A percentile compares a stretch with the other conserved stretches of the same genome.
phyloP scores from a whole-genome alignment of 2,329 filamentous ascomycete genomes.

The Fusarium sp. region DNA sequence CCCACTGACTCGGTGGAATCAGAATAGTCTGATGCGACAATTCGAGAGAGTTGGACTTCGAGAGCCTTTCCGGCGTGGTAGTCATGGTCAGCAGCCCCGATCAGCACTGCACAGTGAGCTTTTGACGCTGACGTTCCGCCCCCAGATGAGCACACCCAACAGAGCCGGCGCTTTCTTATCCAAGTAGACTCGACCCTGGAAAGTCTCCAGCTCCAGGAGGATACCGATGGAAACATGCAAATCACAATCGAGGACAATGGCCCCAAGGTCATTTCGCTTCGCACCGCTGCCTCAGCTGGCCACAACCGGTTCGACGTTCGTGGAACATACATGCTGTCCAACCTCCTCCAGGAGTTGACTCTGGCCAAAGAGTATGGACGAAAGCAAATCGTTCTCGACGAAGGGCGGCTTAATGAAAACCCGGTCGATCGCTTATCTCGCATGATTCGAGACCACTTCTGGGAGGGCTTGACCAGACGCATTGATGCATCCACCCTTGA shows the following conservation, averaged over 20 bases:
- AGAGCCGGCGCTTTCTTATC: slow-evolving; percentile 84
- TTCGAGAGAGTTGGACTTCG: slow-evolving; percentile 67
- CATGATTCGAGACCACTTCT: slow-evolving; percentile 91
- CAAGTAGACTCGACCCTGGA: slow-evolving; percentile 88
- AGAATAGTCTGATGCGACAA: slow-evolving; percentile 70
- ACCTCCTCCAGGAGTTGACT: slow-evolving; percentile 93
- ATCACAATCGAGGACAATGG: slow-evolving; percentile 98
- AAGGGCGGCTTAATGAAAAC: slow-evolving; percentile 93
- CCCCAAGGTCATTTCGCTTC: slow-evolving; percentile 89
- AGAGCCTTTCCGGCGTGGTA: slow-evolving; percentile 72
- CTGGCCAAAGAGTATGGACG: slow-evolving; percentile 92
- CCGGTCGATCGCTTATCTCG: slow-evolving; percentile 90
- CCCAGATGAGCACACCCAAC: slow-evolving; percentile 80
- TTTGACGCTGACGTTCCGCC: slow-evolving; percentile 17
- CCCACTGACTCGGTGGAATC: slow-evolving; percentile 48
- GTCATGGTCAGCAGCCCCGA: slow-evolving; percentile 65
- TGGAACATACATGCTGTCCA: slow-evolving; percentile 97
- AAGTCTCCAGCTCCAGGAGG: slow-evolving; percentile 85
- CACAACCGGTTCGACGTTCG: slow-evolving; percentile 91
- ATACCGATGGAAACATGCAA: slow-evolving; percentile 94
- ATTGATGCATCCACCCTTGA: slow-evolving; percentile 93
- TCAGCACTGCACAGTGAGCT: neutral
- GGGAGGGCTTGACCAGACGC: slow-evolving; percentile 89
- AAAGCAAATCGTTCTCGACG: slow-evolving; percentile 91
- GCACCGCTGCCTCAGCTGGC: slow-evolving; percentile 88